Conservation (phyloP, 352 stramenopile species). For the Phytopythium cucurbitacearum region DNA sequence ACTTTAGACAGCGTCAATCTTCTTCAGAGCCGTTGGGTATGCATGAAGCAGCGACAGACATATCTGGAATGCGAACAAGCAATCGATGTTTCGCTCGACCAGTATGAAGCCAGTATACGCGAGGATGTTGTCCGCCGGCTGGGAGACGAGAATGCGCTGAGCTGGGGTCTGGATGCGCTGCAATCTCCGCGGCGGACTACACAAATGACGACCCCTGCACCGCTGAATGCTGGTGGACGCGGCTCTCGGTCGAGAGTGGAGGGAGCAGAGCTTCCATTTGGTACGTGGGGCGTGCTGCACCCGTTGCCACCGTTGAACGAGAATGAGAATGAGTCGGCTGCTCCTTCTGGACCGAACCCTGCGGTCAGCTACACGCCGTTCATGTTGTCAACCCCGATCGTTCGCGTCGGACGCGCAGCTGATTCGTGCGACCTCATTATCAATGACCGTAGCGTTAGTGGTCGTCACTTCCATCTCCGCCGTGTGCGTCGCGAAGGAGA, state of each 20-base stretch:
- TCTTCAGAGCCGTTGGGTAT: slow-evolving; percentile 66
- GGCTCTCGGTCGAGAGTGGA: background rate
- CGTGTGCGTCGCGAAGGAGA: slow-evolving; percentile 55
- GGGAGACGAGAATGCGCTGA: slow-evolving; percentile 71
- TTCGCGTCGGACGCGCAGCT: slow-evolving; percentile 70
- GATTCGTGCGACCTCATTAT: slow-evolving; percentile 87
- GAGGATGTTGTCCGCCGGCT: slow-evolving; percentile 70
- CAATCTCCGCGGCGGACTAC: slow-evolving; percentile 60
- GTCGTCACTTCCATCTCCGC: slow-evolving; percentile 80
- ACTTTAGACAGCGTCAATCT: slow-evolving; percentile 13
- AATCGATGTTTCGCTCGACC: slow-evolving; percentile 66
- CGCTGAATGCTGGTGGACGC: background rate
- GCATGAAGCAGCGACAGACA: slow-evolving; percentile 67
- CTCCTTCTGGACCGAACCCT: slow-evolving; percentile 7
- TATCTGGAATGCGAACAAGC: slow-evolving; percentile 67
- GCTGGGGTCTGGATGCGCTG: slow-evolving; percentile 78
- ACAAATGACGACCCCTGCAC: background rate
- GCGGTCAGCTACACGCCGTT: slow-evolving; percentile 54
- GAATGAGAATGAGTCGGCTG: slow-evolving; percentile 29
- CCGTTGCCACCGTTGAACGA: slow-evolving; percentile 73
- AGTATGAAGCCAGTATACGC: slow-evolving; percentile 46
- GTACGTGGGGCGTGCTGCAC: slow-evolving; percentile 67
- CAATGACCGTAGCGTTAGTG: slow-evolving; percentile 85
- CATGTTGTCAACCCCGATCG: slow-evolving; percentile 60
- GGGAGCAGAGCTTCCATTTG: slow-evolving; percentile 45